A percentile compares a stretch with the other conserved stretches of the same genome.
Evolutionary conservation across 768 basidiomycete genomes (phyloP).

Genomic region (Trametes elegans): DNA sequence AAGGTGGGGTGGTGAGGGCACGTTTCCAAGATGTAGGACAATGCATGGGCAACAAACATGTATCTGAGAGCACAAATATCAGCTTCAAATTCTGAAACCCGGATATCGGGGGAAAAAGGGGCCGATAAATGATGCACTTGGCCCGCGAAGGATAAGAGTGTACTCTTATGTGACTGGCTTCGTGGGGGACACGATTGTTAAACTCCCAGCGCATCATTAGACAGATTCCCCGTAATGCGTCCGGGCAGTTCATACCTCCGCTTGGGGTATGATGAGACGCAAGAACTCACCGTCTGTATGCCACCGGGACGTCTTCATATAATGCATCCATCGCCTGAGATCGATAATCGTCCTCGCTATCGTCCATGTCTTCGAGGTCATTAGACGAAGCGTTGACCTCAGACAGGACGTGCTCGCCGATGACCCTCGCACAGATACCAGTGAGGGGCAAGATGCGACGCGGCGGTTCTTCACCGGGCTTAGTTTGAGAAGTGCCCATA

Average conservation of each 20-base stretch:
- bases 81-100: neutral
- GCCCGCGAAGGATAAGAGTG: no score
- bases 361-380: conserved; percentile 21
- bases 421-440: conserved; percentile 43
- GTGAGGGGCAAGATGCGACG: conserved; percentile 38
- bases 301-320: conserved; percentile 52
- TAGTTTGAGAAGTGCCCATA: conserved; percentile 11
- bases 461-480: neutral
- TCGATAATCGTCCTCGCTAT: conserved; percentile 25
- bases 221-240: no score
- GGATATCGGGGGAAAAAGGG: neutral
- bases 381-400: conserved; percentile 30
- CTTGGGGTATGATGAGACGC: no score
- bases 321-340: conserved; percentile 36
- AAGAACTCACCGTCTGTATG: conserved; percentile 51
- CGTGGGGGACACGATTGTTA: no score
- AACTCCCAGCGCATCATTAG: no score
- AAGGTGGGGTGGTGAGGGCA: conserved; percentile 50
- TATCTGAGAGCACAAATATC: conserved; percentile 32
- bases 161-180: no score
- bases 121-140: no score
- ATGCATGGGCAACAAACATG: conserved; percentile 50
- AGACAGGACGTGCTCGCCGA: conserved; percentile 46
- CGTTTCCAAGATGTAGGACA: conserved; percentile 44
- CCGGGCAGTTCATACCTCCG: no score